Base-by-base conservation (phyloP, 108 stramenopile species). In the Schizochytrium sp. region DNA sequence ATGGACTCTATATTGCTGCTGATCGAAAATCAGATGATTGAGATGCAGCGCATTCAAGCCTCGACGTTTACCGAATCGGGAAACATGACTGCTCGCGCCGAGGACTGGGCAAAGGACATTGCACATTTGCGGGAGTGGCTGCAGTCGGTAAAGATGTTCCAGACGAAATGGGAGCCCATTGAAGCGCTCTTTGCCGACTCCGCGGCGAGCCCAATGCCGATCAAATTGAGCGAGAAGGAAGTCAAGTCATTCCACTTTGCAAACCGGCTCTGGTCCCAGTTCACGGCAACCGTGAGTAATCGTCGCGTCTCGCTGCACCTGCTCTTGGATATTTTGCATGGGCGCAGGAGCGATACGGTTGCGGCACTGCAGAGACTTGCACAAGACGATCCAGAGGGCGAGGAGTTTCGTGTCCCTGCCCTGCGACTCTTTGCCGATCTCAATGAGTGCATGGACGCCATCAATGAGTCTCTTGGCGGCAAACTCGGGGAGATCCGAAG, bases 361-460 rank as follows among this genome's bases (percentile, higher is more conserved):
- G 76, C 45, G 1, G 51, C 44, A 12, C 51, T 53, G n/a, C 48
- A 83, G 76, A 34, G 34, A 34, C 34, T 34, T 34, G 34, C 34
- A 34, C 34, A 34, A 34, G 34, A 34, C 34, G 34, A 34, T 34
- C 34, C 34, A 34, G 6, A 53, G 25, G 48, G 16, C 12, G 43
- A 83, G 28, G 76, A 83, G 25, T 53, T 83, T 2, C 19, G 51
- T 1, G 51, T 83, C n/a, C 76, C 51, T 6, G 48, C 48, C 19
- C 76, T 83, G 48, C 12, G 48, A 23, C 76, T 83, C 16, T 47
- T 83, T 16, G 19, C 44, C n/a, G 76, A 83, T 34, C 76, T 83
- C 10, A 83, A 83, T 23, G 76, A 83, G 76, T 83, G 76, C 28
- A 83, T 83, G 45, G 76, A 83, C n/a, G 76, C 45, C n/a, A 83